Percentiles rank a stretch among this genome's conserved stretches.
Conservation (phyloP, 495 filamentous ascomycete species). For the Annulohypoxylon maeteangense region DNA sequence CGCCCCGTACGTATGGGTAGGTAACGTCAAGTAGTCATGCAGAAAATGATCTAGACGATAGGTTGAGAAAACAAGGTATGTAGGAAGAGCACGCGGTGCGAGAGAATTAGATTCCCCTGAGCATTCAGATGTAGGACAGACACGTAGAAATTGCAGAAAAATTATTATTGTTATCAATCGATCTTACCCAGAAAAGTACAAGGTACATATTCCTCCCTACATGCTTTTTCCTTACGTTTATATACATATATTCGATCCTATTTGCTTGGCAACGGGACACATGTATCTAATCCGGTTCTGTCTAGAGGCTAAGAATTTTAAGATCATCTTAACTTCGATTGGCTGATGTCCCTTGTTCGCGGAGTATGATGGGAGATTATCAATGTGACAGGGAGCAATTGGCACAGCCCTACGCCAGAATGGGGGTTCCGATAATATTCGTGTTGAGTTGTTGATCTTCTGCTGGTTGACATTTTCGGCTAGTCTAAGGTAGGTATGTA, state of each 20-base stretch:
- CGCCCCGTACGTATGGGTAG: slow-evolving; percentile 3
- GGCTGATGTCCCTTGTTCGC: slow-evolving; percentile 20
- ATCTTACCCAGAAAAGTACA: slow-evolving; percentile 5
- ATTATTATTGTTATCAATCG: slow-evolving; percentile 20
- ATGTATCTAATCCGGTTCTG: slow-evolving; percentile 21
- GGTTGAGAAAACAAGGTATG: slow-evolving; percentile 16
- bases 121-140: slow-evolving; percentile 29
- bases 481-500: slow-evolving; percentile 15
- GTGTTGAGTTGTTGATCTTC: slow-evolving; percentile 9
- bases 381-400: slow-evolving; percentile 15
- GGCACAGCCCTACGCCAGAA: slow-evolving; percentile 25
- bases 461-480: not conserved
- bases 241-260: slow-evolving; percentile 36
- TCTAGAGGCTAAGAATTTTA: slow-evolving; percentile 20
- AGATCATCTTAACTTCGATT: slow-evolving; percentile 35
- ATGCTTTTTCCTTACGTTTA: slow-evolving; percentile 34
- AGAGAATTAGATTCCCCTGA: slow-evolving; percentile 30
- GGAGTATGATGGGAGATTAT: slow-evolving; percentile 10
- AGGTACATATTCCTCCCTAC: slow-evolving; percentile 21
- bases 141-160: slow-evolving; percentile 34
- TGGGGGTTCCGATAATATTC: slow-evolving; percentile 4
- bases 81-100: slow-evolving; percentile 26
- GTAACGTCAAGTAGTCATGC: slow-evolving; percentile 12
- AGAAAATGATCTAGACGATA: slow-evolving; percentile 13
- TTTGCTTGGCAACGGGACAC: slow-evolving; percentile 36